Conservation (phyloP, 2,329 filamentous ascomycete genomes). For the Aspergillus uvarum region DNA sequence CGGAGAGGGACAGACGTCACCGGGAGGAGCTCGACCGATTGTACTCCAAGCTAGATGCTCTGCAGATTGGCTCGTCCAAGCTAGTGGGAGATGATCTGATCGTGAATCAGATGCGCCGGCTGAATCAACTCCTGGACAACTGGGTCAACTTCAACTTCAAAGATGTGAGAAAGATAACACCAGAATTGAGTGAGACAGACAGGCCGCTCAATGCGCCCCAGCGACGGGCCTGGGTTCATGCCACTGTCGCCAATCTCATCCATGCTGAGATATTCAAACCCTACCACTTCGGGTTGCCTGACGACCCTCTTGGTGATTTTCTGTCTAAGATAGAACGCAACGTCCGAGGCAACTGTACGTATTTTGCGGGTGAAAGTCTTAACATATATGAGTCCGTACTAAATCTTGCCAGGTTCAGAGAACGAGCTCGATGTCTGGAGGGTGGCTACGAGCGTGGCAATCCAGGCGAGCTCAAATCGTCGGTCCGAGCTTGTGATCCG, state of each 20-base stretch:
- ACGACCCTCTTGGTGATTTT: background rate
- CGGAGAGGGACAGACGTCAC: background rate
- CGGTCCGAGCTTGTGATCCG: background rate
- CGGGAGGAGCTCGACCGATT: background rate
- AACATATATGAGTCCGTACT: background rate
- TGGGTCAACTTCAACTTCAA: conserved; percentile 9
- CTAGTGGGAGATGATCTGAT: background rate
- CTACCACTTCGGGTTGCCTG: background rate
- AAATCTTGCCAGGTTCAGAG: background rate
- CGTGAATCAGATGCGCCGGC: background rate
- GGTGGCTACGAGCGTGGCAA: background rate
- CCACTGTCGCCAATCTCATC: background rate
- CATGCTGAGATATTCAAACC: background rate
- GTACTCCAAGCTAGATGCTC: background rate
- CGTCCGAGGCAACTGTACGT: conserved; percentile 1
- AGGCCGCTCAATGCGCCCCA: background rate
- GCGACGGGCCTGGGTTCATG: conserved; percentile 5
- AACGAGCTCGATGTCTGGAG: background rate
- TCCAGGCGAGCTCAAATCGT: background rate
- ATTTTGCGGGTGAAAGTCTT: too few species aligned
- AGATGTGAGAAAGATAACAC: background rate
- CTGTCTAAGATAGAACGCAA: background rate
- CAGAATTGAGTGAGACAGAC: background rate
- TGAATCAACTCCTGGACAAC: conserved; percentile 4
- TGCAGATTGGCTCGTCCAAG: background rate